These are phyloP conservation scores for Alternaria sp. DNA, from an alignment of 2,329 filamentous ascomycete species.

Conservation along the genomic window DNA sequence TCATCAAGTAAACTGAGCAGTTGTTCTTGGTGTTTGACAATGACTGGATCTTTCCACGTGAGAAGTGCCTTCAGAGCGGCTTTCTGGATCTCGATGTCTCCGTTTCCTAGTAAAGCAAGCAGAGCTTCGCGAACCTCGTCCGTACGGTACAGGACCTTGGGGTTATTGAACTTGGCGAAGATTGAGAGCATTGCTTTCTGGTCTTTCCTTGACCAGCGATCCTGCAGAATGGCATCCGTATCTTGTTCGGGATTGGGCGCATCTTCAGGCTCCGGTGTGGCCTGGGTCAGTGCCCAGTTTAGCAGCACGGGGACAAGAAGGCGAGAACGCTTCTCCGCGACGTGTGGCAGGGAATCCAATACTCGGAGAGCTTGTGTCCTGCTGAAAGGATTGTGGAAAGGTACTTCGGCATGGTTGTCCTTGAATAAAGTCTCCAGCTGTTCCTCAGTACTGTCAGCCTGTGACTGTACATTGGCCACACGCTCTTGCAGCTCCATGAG, in stretches of 20 bases:
- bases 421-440: slow-evolving; percentile 70
- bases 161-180: slow-evolving; percentile 86
- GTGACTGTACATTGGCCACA: slow-evolving; percentile 20
- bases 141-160: slow-evolving; percentile 79
- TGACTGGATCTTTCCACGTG: slow-evolving; percentile 81
- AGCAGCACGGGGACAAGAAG: slow-evolving; percentile 85
- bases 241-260: not conserved
- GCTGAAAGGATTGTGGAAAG: slow-evolving; percentile 62
- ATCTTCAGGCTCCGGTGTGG: slow-evolving; percentile 5
- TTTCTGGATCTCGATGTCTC: slow-evolving; percentile 88
- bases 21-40: slow-evolving; percentile 83
- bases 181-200: slow-evolving; percentile 82
- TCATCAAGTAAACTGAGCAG: slow-evolving; percentile 88
- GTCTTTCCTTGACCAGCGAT: slow-evolving; percentile 75
- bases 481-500: slow-evolving; percentile 58
- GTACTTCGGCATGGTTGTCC: slow-evolving; percentile 63
- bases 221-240: slow-evolving; percentile 19
- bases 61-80: slow-evolving; percentile 82
- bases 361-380: slow-evolving; percentile 82
- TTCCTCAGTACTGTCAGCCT: slow-evolving; percentile 45
- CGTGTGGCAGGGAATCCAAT: slow-evolving; percentile 71
- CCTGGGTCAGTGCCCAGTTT: slow-evolving; percentile 66
- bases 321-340: slow-evolving; percentile 87
- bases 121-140: slow-evolving; percentile 78
- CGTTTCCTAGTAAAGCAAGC: slow-evolving; percentile 79